These are phyloP conservation scores for Pestalotiopsis sp. DNA, from an alignment of 2,329 filamentous ascomycete genomes.

Conservation along the genomic window DNA sequence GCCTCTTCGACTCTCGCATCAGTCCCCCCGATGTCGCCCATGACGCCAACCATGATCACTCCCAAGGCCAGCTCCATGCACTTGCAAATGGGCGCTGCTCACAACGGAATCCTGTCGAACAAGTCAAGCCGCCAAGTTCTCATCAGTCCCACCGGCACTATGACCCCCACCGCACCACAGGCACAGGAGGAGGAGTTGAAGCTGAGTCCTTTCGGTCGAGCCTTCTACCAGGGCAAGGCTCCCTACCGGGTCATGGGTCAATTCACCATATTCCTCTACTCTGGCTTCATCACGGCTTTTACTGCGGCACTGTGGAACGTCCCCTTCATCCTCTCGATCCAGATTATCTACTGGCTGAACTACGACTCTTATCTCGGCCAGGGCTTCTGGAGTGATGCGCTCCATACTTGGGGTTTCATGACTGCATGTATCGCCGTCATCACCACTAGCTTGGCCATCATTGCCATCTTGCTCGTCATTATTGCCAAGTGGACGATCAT, in stretches of 20 bases:
- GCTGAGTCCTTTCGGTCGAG: slow-evolving; percentile 49
- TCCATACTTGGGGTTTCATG: slow-evolving; percentile 41
- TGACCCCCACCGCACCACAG: neutral
- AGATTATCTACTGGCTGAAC: slow-evolving; percentile 34
- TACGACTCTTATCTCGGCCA: neutral
- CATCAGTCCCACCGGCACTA: neutral
- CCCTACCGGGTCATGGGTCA: slow-evolving; percentile 50
- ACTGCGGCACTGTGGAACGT: slow-evolving; percentile 53
- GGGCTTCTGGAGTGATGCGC: slow-evolving; percentile 24
- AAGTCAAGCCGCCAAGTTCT: slow-evolving; percentile 8
- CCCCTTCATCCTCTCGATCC: slow-evolving; percentile 46
- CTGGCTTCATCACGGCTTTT: slow-evolving; percentile 43
- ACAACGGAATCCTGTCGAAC: neutral
- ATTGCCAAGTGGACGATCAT: slow-evolving; percentile 52
- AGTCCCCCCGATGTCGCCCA: neutral
- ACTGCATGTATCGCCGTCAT: slow-evolving; percentile 40
- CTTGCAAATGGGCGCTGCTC: slow-evolving; percentile 1
- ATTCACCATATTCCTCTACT: slow-evolving; percentile 50
- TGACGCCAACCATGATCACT: neutral
- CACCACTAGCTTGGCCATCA: slow-evolving; percentile 40
- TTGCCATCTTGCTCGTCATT: slow-evolving; percentile 45
- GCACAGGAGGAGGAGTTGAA: neutral
- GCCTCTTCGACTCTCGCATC: slow-evolving; percentile 1
- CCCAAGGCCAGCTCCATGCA: neutral
- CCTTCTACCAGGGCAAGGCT: slow-evolving; percentile 52